Conservation (phyloP, 768 basidiomycete genomes). For the Termitomyces sp. region DNA sequence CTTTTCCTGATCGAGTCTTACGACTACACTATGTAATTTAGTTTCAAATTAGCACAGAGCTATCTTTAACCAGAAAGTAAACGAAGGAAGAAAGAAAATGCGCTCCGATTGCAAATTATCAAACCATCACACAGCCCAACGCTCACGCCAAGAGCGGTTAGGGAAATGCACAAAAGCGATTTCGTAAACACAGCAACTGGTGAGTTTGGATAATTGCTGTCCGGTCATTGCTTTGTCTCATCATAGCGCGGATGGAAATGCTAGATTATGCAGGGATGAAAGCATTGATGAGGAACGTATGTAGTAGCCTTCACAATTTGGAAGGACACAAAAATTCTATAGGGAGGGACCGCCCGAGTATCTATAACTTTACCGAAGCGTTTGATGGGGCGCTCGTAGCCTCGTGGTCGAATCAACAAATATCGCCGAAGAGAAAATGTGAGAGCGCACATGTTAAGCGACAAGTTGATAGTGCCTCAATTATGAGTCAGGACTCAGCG, state of each 20-base stretch:
- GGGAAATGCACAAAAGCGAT: not conserved
- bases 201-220: slow-evolving; percentile 1
- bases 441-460: not conserved
- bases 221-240: slow-evolving; percentile 1
- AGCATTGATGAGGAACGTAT: not conserved
- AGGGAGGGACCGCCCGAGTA: no score
- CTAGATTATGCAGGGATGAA: not conserved
- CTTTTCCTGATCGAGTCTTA: not conserved
- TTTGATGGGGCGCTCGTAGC: not conserved
- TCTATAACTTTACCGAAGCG: not conserved
- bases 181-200: slow-evolving; percentile 5
- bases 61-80: not conserved
- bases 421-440: no score
- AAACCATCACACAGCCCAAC: slow-evolving; percentile 8
- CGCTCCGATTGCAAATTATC: slow-evolving; percentile 11
- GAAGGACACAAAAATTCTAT: not conserved
- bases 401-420: not conserved
- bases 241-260: slow-evolving; percentile 1
- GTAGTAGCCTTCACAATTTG: not conserved
- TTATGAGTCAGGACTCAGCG: not conserved
- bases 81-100: not conserved
- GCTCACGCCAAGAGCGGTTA: slow-evolving; percentile 4
- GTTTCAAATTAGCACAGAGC: no score
- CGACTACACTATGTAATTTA: not conserved
- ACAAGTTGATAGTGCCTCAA: not conserved